Percentiles rank a stretch among this genome's conserved stretches.
Evolutionary conservation across 441 rosid genomes (phyloP).

Genomic region (Melianthus villosus): DNA sequence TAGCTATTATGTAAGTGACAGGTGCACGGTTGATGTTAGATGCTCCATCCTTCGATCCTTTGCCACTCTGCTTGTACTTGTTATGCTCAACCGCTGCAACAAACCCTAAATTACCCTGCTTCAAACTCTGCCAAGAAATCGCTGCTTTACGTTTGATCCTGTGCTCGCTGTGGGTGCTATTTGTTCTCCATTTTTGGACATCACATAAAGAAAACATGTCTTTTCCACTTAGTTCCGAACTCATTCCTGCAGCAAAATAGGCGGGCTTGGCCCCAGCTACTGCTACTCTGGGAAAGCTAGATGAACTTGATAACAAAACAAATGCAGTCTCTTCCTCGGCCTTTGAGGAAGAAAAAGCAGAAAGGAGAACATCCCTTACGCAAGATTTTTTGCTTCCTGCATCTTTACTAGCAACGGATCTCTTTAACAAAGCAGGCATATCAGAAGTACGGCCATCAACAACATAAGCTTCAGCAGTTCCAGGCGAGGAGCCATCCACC

Average conservation of each 20-base stretch:
- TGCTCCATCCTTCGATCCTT: no score
- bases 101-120: no score
- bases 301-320: not conserved
- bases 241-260: constrained; percentile 9
- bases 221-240: constrained; percentile 5
- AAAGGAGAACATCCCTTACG: constrained; percentile 14
- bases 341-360: constrained; percentile 12
- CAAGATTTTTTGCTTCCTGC: not conserved
- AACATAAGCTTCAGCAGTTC: not conserved
- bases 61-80: no score
- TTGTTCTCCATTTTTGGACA: constrained; percentile 8
- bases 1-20: no score
- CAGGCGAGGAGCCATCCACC: not conserved
- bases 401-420: not conserved
- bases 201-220: constrained; percentile 3
- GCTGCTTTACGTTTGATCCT: constrained; percentile 18
- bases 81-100: no score
- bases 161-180: constrained; percentile 10
- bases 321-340: constrained; percentile 2
- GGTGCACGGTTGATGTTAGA: no score
- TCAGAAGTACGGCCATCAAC: not conserved
- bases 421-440: not conserved
- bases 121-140: constrained; percentile 13
- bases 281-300: constrained; percentile 11
- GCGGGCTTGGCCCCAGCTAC: constrained; percentile 19